Percentiles rank a stretch among this genome's conserved stretches.
phyloP scores from a whole-genome alignment of 1,284 basidiomycete genomes.

The Coniferiporia weirii region DNA sequence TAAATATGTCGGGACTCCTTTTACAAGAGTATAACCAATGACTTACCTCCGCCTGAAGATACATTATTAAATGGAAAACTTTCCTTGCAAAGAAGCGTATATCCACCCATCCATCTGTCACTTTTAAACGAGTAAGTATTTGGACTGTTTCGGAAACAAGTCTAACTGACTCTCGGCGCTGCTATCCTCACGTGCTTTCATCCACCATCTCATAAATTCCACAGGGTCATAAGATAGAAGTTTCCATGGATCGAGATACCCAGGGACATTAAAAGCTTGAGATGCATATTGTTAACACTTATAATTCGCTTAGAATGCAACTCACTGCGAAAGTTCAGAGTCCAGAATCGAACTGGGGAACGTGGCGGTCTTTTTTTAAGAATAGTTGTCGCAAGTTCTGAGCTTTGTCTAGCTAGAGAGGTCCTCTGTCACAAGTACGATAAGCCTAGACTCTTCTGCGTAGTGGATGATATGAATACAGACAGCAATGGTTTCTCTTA shows the following conservation, averaged over 20 bases:
- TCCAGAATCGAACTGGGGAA: background rate
- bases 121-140: background rate
- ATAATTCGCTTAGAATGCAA: background rate
- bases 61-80: background rate
- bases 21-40: background rate
- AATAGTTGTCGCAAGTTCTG: background rate
- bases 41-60: background rate
- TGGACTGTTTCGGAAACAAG: background rate
- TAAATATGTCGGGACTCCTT: background rate
- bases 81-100: background rate
- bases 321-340: background rate
- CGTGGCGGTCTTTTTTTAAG: background rate
- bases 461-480: too few relatives aligned
- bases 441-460: too few relatives aligned
- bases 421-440: background rate
- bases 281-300: background rate
- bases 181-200: too few relatives aligned
- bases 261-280: background rate
- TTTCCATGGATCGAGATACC: background rate
- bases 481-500: too few relatives aligned
- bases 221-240: too few relatives aligned
- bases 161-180: too few relatives aligned
- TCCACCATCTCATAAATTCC: too few relatives aligned
- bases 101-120: background rate
- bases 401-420: background rate